Percentiles rank a stretch among this genome's conserved stretches.
These are phyloP conservation scores for Cladosporium sp. DNA, from an alignment of 2,329 filamentous ascomycete species.

Conservation along the genomic window DNA sequence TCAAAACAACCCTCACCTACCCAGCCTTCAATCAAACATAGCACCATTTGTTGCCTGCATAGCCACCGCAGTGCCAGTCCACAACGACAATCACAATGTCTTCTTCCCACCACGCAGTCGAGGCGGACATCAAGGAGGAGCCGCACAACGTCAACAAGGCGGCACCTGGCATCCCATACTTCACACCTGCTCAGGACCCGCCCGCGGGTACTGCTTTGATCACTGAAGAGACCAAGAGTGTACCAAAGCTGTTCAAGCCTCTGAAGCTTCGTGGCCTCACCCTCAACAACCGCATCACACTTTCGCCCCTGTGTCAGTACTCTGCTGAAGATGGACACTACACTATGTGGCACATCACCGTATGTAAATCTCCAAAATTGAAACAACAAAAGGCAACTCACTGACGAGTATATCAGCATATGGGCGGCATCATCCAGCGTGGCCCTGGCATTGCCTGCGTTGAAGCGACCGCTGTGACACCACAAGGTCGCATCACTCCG, in stretches of 20 bases:
- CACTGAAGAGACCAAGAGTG: slow-evolving; percentile 43
- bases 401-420: background rate
- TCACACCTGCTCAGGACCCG: slow-evolving; percentile 45
- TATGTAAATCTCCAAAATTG: background rate
- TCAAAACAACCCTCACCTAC: too few relatives aligned
- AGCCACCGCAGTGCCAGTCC: background rate
- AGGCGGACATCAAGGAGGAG: slow-evolving; percentile 18
- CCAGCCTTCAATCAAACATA: too few relatives aligned
- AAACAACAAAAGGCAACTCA: background rate
- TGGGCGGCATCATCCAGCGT: slow-evolving; percentile 65
- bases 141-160: slow-evolving; percentile 38
- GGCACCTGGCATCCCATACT: slow-evolving; percentile 44
- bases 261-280: slow-evolving; percentile 56
- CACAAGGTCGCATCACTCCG: slow-evolving; percentile 79
- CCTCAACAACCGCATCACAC: slow-evolving; percentile 62
- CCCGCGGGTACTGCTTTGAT: slow-evolving; percentile 45
- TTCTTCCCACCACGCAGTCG: slow-evolving; percentile 28
- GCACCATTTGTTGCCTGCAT: too few relatives aligned
- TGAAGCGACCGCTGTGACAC: slow-evolving; percentile 71
- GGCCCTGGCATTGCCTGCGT: slow-evolving; percentile 71
- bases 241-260: slow-evolving; percentile 58
- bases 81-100: background rate
- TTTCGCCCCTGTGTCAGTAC: slow-evolving; percentile 65
- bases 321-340: slow-evolving; percentile 65
- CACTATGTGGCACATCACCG: slow-evolving; percentile 47